phyloP scores from a whole-genome alignment of 1,284 basidiomycete genomes.

The Thelephora terrestris region DNA sequence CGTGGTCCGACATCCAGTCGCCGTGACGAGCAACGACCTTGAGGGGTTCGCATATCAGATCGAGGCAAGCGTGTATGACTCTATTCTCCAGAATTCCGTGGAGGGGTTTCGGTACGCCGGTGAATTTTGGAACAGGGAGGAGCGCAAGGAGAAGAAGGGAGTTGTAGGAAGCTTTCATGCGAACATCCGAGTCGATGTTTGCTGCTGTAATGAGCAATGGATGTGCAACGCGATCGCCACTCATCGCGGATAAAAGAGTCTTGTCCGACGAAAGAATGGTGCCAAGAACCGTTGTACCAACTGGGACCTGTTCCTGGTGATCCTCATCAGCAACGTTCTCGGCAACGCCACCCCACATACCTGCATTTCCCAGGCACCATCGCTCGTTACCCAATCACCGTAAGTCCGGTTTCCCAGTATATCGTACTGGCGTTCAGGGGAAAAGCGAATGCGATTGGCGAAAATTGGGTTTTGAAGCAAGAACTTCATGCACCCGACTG shows the following conservation, averaged over 20 bases:
- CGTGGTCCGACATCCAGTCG: constrained; percentile 16
- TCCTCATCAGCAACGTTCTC: neutral
- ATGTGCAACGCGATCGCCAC: neutral
- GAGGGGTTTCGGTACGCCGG: neutral
- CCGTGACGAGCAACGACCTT: neutral
- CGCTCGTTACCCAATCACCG: neutral
- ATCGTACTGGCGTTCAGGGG: neutral
- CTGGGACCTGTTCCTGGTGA: neutral
- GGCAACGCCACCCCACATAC: neutral
- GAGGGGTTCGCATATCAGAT: constrained; percentile 18
- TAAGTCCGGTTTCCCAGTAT: neutral
- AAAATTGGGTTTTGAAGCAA: neutral
- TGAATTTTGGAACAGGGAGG: constrained; percentile 1
- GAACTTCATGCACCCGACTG: neutral
- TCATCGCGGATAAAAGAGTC: neutral
- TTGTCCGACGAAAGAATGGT: neutral
- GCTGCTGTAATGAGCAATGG: neutral
- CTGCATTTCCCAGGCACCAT: neutral
- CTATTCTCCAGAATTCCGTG: constrained; percentile 2
- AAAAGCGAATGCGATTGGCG: neutral
- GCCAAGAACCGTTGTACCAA: neutral
- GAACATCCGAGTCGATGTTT: neutral
- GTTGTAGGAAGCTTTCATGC: neutral
- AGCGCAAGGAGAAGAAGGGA: neutral
- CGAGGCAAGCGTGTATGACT: constrained; percentile 22